Evolutionary conservation across 495 filamentous ascomycete genomes (phyloP), one percentile per base, ranked within the genome.

Genomic region (Aspergillus conjunctus): DNA sequence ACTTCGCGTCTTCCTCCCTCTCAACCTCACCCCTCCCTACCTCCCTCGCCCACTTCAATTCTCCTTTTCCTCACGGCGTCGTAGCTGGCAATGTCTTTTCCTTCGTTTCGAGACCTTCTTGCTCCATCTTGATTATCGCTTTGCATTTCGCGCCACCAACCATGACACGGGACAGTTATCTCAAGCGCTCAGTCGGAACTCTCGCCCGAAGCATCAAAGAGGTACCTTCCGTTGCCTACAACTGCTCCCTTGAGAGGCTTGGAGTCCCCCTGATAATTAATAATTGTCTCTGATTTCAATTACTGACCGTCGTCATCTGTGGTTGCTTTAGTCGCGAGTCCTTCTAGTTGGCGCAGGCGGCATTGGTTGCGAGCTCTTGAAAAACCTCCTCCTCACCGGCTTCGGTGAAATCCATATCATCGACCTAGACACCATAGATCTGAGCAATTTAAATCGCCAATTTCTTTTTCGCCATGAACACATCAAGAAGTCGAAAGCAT

Each of bases 391-490:
- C 54, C 85, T 96, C 22, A 90, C 88, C 52, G 95, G 95, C 64
- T 98, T 98, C 66, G 92, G 92, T 49, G 91, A 96, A 76, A 86
- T 97, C 49, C 92, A 97, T 72, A 87, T 99, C 52, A 91, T 99
- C 63, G 94, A 99, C 71, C 87, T 99, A 33, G 94, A 99, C 71
- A 99, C 94, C 0, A 98, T 99, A 71, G 94, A 99, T 66, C 79
- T 99, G 6, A 96, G 91, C 78, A 99, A 99, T 67, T 82, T 99
- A 50, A 99, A 99, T 68, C 91, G 94, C 17, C 94, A 99, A 70
- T 99, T 99, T 66, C 87, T 99, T 51, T 99, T 99, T 76, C 85
- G 93, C 46, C 89, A 93, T 66, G 92, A 98, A 68, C 94, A 99
- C 68, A 97, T 99, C 75, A 97, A 97, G 71, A 97, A 97, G 69